phyloP scores from a whole-genome alignment of 1,284 basidiomycete species.

The Moesziomyces aphidis region DNA sequence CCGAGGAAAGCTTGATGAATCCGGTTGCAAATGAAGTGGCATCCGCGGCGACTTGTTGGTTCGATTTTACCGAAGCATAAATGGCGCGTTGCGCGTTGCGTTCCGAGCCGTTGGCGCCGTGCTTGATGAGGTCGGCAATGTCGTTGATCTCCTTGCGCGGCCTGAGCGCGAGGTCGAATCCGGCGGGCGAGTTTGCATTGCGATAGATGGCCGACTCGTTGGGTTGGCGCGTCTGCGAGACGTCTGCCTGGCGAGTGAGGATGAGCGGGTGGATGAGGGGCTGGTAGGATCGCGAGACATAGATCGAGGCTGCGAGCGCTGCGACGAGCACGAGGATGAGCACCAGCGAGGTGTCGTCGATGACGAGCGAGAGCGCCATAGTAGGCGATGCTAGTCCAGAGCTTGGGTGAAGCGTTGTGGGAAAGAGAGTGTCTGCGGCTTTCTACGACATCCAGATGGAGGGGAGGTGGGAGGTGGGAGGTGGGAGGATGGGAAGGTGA shows the following conservation, averaged over 20 bases:
- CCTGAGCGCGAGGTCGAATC: conserved; percentile 61
- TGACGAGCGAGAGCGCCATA: conserved; percentile 56
- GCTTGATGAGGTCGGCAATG: conserved; percentile 47
- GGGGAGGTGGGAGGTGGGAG: too few species aligned
- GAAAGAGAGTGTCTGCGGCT: too few species aligned
- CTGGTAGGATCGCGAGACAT: conserved; percentile 51
- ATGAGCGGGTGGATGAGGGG: conserved; percentile 66
- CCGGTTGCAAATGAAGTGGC: conserved; percentile 52
- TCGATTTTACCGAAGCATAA: conserved; percentile 39
- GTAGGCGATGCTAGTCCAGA: too few species aligned
- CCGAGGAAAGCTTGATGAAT: conserved; percentile 42
- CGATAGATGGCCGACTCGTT: conserved; percentile 63
- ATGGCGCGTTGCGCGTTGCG: conserved; percentile 24
- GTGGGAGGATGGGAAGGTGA: too few species aligned
- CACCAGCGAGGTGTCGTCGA: conserved; percentile 60
- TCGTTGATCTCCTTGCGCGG: conserved; percentile 52
- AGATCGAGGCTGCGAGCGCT: conserved; percentile 46
- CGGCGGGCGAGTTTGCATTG: conserved; percentile 64
- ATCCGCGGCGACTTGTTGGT: conserved; percentile 42
- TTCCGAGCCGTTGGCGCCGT: conserved; percentile 39
- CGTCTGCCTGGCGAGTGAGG: conserved; percentile 62
- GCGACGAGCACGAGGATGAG: conserved; percentile 53
- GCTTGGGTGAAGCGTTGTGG: too few species aligned
- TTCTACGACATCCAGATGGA: too few species aligned
- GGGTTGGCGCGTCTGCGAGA: conserved; percentile 54